Evolutionary conservation across 176 grass and related monocot species (phyloP).

Genomic region (barley (Hordeum vulgare)): MorexV3_pseudomolecules_assembly NC_058522.1:100481049-100481548

Average conservation of each 20-base stretch:
- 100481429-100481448: neutral
- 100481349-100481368: constrained; percentile 44
- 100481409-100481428: constrained; percentile 29
- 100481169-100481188: neutral
- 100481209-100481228: neutral
- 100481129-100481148: neutral
- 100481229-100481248: neutral
- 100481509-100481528: constrained; percentile 26
- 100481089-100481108: neutral
- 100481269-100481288: constrained; percentile 15
- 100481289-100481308: neutral
- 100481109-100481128: neutral
- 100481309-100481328: neutral
- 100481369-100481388: constrained; percentile 66
- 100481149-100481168: neutral
- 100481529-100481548: constrained; percentile 7
- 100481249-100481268: neutral
- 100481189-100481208: neutral
- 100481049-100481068: constrained; percentile 33
- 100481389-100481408: constrained; percentile 49
- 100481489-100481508: constrained; percentile 14
- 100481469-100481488: neutral
- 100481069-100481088: neutral
- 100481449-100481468: constrained; percentile 7
- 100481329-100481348: constrained; percentile 13